phyloP scores from a whole-genome alignment of 2,329 filamentous ascomycete genomes.

The Huntiella savannae region DNA sequence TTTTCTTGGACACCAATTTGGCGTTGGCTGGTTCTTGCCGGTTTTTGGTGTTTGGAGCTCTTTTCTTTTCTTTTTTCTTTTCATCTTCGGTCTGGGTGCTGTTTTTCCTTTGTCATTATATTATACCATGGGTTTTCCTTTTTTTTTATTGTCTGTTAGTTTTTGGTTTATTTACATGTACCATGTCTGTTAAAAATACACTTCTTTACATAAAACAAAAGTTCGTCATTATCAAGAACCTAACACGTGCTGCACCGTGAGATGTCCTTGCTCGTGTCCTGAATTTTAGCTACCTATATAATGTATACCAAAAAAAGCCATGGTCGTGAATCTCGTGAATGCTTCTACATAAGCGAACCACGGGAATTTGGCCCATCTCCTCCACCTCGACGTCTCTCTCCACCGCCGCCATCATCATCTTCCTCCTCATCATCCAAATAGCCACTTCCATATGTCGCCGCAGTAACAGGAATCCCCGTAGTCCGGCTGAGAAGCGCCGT shows the following conservation, averaged over 20 bases:
- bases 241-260: background rate
- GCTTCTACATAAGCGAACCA: too few species aligned
- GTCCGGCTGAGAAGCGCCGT: conserved; percentile 5
- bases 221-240: background rate
- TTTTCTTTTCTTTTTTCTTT: conserved; percentile 1
- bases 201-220: conserved; percentile 1
- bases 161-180: background rate
- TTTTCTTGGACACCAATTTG: background rate
- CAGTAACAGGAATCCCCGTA: background rate
- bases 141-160: background rate
- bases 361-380: too few species aligned
- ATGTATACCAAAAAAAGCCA: too few species aligned
- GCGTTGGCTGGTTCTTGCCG: too few species aligned
- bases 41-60: conserved; percentile 1
- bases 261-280: too few species aligned
- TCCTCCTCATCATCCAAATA: background rate
- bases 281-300: too few species aligned
- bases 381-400: too few species aligned
- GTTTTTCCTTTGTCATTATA: conserved; percentile 6
- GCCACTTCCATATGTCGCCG: background rate
- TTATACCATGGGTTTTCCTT: conserved; percentile 1
- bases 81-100: conserved; percentile 3
- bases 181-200: background rate
- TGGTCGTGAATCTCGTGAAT: too few species aligned
- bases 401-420: background rate